Conservation (phyloP, 441 rosid genomes). For the Rhodomyrtus psidioides region DNA sequence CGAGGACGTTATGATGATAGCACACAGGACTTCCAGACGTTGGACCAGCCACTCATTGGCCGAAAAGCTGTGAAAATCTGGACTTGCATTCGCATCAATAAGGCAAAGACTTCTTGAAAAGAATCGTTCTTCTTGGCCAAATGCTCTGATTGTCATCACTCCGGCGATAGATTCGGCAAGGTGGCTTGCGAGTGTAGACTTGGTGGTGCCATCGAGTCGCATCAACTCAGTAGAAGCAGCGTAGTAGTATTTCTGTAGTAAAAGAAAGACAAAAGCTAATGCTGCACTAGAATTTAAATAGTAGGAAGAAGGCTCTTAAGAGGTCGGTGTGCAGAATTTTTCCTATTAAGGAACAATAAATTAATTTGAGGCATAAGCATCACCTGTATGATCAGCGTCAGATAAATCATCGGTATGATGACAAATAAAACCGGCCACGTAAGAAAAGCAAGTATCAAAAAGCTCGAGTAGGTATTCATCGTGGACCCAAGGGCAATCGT, state of each 20-base stretch:
- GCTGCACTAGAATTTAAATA: neutral
- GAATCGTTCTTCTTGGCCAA: constrained; percentile 19
- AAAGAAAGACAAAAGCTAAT: neutral
- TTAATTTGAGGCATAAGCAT: neutral
- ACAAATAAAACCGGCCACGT: constrained; percentile 5
- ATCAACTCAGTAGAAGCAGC: constrained; percentile 8
- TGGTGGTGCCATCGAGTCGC: constrained; percentile 8
- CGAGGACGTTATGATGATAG: constrained; percentile 1
- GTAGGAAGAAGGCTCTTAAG: no score
- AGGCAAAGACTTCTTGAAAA: constrained; percentile 15
- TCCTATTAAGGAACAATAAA: neutral
- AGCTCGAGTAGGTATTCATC: constrained; percentile 1
- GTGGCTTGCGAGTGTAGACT: constrained; percentile 3
- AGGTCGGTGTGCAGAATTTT: neutral
- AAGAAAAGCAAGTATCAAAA: neutral
- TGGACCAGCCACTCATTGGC: constrained; percentile 38
- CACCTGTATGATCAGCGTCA: constrained; percentile 8
- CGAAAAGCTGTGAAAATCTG: constrained; percentile 15
- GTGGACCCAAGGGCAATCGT: neutral
- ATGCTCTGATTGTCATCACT: constrained; percentile 30
- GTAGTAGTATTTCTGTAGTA: constrained; percentile 4
- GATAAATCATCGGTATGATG: constrained; percentile 8
- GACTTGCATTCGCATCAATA: constrained; percentile 25
- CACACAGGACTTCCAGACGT: constrained; percentile 27
- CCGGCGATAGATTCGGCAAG: constrained; percentile 16